These are phyloP conservation scores for Cadophora luteo-olivacea DNA, from an alignment of 2,329 filamentous ascomycete genomes.

Conservation along the genomic window DNA sequence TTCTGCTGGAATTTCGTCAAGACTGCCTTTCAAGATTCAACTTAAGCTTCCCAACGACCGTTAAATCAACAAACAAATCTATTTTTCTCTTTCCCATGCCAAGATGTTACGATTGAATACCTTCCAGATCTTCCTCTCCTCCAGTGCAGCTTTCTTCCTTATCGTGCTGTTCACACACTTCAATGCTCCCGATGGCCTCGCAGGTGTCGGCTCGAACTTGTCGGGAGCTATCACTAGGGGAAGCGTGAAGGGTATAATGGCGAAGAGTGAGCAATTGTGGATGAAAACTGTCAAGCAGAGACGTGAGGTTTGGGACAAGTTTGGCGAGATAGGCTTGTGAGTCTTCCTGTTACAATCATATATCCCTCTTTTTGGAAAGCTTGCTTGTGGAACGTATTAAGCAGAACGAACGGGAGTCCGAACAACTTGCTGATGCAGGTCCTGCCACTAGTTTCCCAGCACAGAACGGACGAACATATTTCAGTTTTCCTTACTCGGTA, in stretches of 20 bases:
- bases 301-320: conserved; percentile 39
- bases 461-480: conserved; percentile 27
- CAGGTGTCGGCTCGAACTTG: conserved; percentile 17
- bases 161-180: conserved; percentile 27
- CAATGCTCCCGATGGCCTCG: conserved; percentile 13
- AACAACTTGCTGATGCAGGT: not conserved
- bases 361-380: too few relatives aligned
- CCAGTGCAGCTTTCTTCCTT: conserved; percentile 23
- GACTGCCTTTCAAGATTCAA: too few relatives aligned
- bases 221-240: conserved; percentile 24
- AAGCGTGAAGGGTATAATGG: conserved; percentile 33
- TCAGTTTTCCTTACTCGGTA: conserved; percentile 41
- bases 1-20: too few relatives aligned
- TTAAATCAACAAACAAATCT: not conserved
- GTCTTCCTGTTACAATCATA: not conserved
- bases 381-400: too few relatives aligned
- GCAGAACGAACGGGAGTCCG: too few relatives aligned
- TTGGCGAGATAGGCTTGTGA: conserved; percentile 40
- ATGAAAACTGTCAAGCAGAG: conserved; percentile 43
- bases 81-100: not conserved
- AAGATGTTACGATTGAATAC: conserved; percentile 5
- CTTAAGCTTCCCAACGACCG: too few relatives aligned
- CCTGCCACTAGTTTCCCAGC: conserved; percentile 37
- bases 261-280: conserved; percentile 40
- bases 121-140: conserved; percentile 24